Conservation (phyloP, 768 basidiomycete genomes). For the Hebeloma cylindrosporum region DNA sequence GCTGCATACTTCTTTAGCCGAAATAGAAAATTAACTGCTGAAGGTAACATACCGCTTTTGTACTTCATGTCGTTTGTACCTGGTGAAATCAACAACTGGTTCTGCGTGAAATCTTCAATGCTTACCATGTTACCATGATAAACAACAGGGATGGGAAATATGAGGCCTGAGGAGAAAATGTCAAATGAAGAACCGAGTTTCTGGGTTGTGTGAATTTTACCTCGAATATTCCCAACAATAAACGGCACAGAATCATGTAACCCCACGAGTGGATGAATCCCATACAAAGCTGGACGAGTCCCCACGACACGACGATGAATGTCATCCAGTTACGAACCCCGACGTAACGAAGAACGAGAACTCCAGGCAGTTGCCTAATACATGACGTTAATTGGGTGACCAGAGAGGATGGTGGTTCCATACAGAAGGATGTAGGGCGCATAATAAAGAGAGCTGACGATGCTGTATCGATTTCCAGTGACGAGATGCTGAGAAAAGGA, state of each 20-base stretch:
- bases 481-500: constrained; percentile 27
- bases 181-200: not conserved
- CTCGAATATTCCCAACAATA: constrained; percentile 47
- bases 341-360: constrained; percentile 41
- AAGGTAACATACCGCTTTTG: constrained; percentile 39
- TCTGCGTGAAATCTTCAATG: constrained; percentile 3
- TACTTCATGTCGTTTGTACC: constrained; percentile 48
- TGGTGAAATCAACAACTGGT: constrained; percentile 13
- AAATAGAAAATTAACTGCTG: not conserved
- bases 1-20: constrained; percentile 19
- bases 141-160: constrained; percentile 48
- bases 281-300: constrained; percentile 44
- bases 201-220: constrained; percentile 19
- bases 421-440: constrained; percentile 46
- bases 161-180: constrained; percentile 31
- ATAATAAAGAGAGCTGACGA: constrained; percentile 44
- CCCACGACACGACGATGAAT: constrained; percentile 43
- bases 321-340: constrained; percentile 47
- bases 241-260: constrained; percentile 39
- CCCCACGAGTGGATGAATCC: constrained; percentile 44
- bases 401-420: constrained; percentile 11
- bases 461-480: constrained; percentile 38
- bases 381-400: constrained; percentile 3
- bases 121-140: constrained; percentile 47
- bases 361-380: constrained; percentile 47